Percentiles rank a stretch among this genome's conserved stretches.
Evolutionary conservation across 805 yeast genomes (phyloP).

Genomic region (Starmerella kuoi): DNA sequence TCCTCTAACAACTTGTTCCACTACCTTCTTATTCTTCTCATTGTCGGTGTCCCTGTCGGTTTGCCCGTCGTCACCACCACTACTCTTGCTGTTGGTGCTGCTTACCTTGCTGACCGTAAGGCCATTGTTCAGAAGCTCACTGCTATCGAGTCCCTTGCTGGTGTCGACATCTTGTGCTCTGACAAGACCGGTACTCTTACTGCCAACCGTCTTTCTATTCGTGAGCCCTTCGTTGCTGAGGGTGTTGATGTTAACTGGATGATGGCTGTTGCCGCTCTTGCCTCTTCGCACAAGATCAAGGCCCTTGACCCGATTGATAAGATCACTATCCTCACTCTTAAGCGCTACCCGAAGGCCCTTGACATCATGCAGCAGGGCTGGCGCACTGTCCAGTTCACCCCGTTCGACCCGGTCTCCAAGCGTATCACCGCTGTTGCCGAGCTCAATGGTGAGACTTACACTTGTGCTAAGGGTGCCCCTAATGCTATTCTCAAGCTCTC

Average conservation of each 20-base stretch:
- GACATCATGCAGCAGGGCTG: conserved; percentile 33
- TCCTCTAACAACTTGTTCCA: conserved; percentile 48
- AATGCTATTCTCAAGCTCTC: conserved; percentile 61
- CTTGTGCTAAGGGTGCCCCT: conserved; percentile 98
- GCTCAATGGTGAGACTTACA: conserved; percentile 89
- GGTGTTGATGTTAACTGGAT: conserved; percentile 95
- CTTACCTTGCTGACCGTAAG: conserved; percentile 91
- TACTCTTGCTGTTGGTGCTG: conserved; percentile 98
- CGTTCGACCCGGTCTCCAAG: conserved; percentile 95
- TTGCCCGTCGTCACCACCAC: conserved; percentile 96
- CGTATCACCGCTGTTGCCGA: conserved; percentile 90
- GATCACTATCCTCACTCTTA: conserved; percentile 87
- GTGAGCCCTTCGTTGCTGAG: conserved; percentile 95
- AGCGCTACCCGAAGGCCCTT: conserved; percentile 74
- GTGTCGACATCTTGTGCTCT: conserved; percentile 94
- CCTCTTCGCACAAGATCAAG: conserved; percentile 96
- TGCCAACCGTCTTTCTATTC: conserved; percentile 88
- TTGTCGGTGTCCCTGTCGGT: conserved; percentile 98
- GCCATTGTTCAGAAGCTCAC: conserved; percentile 94
- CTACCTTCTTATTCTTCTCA: conserved; percentile 87
- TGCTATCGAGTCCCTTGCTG: conserved; percentile 92
- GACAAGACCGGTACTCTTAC: conserved; percentile 97
- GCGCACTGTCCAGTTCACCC: conserved; percentile 63
- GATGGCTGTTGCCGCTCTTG: conserved; percentile 95
- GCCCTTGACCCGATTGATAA: conserved; percentile 95